Evolutionary conservation across 495 filamentous ascomycete species (phyloP).

Genomic region (Talaromyces thailandensis): DNA sequence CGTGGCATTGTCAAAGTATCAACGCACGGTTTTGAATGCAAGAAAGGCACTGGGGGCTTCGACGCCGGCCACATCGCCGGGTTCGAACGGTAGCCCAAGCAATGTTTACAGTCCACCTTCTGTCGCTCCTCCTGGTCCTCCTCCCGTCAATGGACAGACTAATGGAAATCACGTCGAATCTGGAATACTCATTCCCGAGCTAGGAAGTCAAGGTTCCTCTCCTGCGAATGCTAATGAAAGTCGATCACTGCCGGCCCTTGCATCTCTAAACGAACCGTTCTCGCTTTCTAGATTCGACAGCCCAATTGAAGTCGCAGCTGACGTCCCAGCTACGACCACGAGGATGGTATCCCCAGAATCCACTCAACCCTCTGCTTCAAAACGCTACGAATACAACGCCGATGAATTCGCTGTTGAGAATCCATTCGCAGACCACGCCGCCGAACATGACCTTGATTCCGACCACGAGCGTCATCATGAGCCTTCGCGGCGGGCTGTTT

Average conservation of each 20-base stretch:
- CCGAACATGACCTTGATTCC: neutral
- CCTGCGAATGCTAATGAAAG: neutral
- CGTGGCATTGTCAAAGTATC: constrained; percentile 67
- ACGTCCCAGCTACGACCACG: neutral
- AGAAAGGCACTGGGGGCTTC: constrained; percentile 27
- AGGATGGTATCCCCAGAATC: neutral
- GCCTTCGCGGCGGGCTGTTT: neutral
- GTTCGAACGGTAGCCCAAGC: neutral
- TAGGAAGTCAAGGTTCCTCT: neutral
- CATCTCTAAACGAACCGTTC: constrained; percentile 1
- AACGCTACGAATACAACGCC: constrained; percentile 30
- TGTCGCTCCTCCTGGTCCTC: neutral
- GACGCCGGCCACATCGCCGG: constrained; percentile 11
- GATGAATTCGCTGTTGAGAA: constrained; percentile 38
- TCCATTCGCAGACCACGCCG: constrained; percentile 30
- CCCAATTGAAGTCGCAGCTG: neutral
- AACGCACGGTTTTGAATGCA: constrained; percentile 70
- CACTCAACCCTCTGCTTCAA: neutral
- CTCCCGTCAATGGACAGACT: neutral
- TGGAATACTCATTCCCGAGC: neutral
- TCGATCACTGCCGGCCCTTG: constrained; percentile 6
- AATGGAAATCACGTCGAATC: neutral
- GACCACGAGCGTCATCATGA: neutral
- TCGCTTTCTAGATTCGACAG: constrained; percentile 1
- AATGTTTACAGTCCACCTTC: neutral